Evolutionary conservation across 1,284 basidiomycete species (phyloP).

Genomic region (Cutaneotrichosporon mucoides): DNA sequence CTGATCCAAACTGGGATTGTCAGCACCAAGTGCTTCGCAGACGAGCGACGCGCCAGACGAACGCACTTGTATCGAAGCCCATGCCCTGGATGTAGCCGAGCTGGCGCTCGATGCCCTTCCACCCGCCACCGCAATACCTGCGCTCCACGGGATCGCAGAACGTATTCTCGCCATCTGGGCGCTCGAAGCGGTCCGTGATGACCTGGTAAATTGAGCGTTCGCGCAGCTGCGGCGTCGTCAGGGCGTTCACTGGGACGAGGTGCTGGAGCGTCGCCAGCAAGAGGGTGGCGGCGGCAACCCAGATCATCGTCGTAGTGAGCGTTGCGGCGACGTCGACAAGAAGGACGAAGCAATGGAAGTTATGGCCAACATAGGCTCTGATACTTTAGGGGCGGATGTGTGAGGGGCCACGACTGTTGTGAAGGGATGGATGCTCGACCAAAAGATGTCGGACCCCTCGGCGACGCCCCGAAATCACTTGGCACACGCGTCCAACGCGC

Average conservation of each 20-base stretch:
- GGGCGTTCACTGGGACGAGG: conserved; percentile 20
- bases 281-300: neutral
- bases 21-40: conserved; percentile 24
- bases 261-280: neutral
- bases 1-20: conserved; percentile 46
- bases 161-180: conserved; percentile 26
- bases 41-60: too few species aligned
- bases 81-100: conserved; percentile 49
- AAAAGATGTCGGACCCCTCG: too few species aligned
- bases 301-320: conserved; percentile 2
- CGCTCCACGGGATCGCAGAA: conserved; percentile 28
- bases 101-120: conserved; percentile 35
- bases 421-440: too few species aligned
- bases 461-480: too few species aligned
- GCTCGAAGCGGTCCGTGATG: conserved; percentile 47
- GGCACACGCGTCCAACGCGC: too few species aligned
- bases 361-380: neutral
- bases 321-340: neutral
- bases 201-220: conserved; percentile 46
- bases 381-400: neutral
- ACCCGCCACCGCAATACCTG: conserved; percentile 46
- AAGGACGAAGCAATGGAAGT: neutral
- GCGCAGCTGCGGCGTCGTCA: conserved; percentile 34
- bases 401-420: too few species aligned
- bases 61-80: conserved; percentile 47